These are phyloP conservation scores for Trametes meyenii DNA, from an alignment of 768 basidiomycete species.

Conservation along the genomic window DNA sequence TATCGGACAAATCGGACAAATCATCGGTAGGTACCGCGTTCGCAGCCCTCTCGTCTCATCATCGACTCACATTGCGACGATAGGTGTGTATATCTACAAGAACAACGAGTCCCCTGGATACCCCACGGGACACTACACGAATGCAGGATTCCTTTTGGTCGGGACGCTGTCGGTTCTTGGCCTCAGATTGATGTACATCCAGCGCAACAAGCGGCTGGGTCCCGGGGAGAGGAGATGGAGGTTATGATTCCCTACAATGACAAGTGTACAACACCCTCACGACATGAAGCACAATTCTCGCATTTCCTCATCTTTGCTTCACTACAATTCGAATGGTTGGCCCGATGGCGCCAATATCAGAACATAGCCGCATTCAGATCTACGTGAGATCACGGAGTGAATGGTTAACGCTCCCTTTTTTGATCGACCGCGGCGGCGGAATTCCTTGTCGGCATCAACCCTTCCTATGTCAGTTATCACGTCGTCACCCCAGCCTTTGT, in stretches of 20 bases:
- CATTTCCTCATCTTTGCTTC: too few species aligned
- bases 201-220: conserved; percentile 19
- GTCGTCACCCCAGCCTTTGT: too few species aligned
- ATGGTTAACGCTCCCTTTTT: too few species aligned
- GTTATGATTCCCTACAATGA: conserved; percentile 4
- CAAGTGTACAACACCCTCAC: not conserved
- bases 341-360: too few species aligned
- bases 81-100: conserved; percentile 35
- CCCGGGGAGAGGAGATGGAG: conserved; percentile 24
- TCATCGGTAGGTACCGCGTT: conserved; percentile 30
- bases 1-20: conserved; percentile 41
- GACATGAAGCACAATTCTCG: not conserved
- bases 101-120: conserved; percentile 36
- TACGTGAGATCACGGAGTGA: too few species aligned
- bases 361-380: too few species aligned
- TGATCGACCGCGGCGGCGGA: too few species aligned
- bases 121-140: conserved; percentile 41
- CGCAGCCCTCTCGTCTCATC: not conserved
- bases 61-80: not conserved
- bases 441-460: too few species aligned
- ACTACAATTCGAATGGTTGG: too few species aligned
- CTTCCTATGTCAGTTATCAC: too few species aligned
- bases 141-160: conserved; percentile 35
- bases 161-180: conserved; percentile 22
- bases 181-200: conserved; percentile 23